Evolutionary conservation across 139 green algal species (phyloP).

Genomic region (Dunaliella primolecta): DNA sequence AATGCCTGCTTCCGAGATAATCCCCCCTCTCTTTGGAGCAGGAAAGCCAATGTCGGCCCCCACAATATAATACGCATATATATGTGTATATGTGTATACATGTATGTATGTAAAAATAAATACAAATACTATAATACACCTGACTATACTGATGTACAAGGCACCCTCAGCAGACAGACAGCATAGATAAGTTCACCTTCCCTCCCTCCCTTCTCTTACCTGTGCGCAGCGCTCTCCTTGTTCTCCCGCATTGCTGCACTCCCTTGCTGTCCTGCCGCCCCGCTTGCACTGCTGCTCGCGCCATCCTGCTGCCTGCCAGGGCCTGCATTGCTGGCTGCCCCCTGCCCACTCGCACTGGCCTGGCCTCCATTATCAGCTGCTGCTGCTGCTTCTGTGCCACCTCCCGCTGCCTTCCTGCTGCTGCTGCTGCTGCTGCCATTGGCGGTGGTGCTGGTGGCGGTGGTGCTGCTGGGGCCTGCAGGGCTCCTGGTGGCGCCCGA

Average conservation of each 20-base stretch:
- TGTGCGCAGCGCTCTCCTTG: neutral
- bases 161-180: no score
- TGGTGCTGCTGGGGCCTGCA: neutral
- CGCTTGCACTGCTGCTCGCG: neutral
- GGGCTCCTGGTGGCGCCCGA: neutral
- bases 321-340: neutral
- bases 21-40: no score
- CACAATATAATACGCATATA: no score
- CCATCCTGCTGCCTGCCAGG: neutral
- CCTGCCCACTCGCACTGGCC: neutral
- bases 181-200: no score
- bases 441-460: neutral
- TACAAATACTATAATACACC: no score
- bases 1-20: no score
- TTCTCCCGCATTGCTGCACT: neutral
- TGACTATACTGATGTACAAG: no score
- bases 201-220: no score
- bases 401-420: neutral
- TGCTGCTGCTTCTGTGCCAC: neutral
- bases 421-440: neutral
- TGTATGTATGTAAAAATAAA: no score
- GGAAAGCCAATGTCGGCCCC: no score
- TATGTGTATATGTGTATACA: no score
- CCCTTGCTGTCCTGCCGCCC: neutral
- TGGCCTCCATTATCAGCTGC: neutral